Evolutionary conservation across 2,329 filamentous ascomycete species (phyloP).

Genomic region (Elsinoe perseae): DNA sequence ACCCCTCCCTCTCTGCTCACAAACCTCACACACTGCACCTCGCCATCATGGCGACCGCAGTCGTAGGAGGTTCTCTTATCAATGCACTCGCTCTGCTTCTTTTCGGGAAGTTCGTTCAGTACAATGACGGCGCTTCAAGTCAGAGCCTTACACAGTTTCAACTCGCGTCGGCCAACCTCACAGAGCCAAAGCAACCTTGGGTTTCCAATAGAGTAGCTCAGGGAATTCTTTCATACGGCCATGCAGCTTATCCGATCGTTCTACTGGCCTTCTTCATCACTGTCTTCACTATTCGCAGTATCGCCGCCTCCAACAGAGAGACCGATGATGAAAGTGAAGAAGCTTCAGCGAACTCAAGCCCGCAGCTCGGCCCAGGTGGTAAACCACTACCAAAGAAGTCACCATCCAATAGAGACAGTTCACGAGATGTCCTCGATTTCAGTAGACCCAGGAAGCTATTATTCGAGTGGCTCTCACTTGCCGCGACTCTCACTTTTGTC

Average conservation of each 20-base stretch:
- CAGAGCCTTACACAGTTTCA: neutral
- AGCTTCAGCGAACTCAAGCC: slow-evolving; percentile 28
- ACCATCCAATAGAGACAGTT: slow-evolving; percentile 38
- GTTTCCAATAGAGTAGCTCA: slow-evolving; percentile 36
- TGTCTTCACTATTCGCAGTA: slow-evolving; percentile 54
- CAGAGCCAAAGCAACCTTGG: slow-evolving; percentile 22
- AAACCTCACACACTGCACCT: slow-evolving; percentile 1
- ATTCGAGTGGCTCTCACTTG: slow-evolving; percentile 67
- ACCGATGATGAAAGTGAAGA: slow-evolving; percentile 39
- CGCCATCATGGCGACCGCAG: slow-evolving; percentile 16
- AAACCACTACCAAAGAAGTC: slow-evolving; percentile 69
- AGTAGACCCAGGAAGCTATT: slow-evolving; percentile 59
- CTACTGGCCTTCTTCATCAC: slow-evolving; percentile 57
- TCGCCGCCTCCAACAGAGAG: slow-evolving; percentile 39
- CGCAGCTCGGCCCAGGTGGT: slow-evolving; percentile 71
- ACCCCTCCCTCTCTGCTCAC: slow-evolving; percentile 4
- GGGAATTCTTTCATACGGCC: slow-evolving; percentile 40
- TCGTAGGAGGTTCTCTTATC: slow-evolving; percentile 12
- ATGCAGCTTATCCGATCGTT: slow-evolving; percentile 55
- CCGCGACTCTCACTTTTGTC: slow-evolving; percentile 66
- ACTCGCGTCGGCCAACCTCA: slow-evolving; percentile 10
- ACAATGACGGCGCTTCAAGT: neutral
- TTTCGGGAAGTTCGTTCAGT: slow-evolving; percentile 3
- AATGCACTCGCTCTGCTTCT: slow-evolving; percentile 7
- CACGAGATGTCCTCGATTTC: slow-evolving; percentile 46